Conservation (phyloP, 2,329 filamentous ascomycete species). For the Colletotrichum sp. region DNA sequence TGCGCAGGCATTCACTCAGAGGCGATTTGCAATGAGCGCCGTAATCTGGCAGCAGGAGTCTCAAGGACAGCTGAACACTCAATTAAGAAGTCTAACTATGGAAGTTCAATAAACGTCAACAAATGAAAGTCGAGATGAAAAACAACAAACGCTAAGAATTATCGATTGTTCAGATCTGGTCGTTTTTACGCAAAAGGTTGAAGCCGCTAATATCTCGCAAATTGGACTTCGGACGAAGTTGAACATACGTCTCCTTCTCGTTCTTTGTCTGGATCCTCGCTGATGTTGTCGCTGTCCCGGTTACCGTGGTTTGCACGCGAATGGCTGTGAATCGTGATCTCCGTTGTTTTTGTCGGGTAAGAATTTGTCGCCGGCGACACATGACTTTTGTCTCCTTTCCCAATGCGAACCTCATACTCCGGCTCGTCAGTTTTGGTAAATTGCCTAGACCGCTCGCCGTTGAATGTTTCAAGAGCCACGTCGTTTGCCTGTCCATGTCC, state of each 20-base stretch:
- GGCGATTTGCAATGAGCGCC: not conserved
- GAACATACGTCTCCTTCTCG: not conserved
- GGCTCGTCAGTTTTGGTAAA: not conserved
- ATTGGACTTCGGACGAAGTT: not conserved
- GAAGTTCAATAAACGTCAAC: not conserved
- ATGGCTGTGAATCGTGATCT: not conserved
- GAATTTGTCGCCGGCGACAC: not conserved
- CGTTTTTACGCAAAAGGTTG: not conserved
- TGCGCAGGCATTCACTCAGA: fast-evolving
- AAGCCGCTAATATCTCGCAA: conserved; percentile 3
- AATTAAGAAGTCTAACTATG: not conserved
- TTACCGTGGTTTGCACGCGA: not conserved
- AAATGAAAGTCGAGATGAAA: not conserved
- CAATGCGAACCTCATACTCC: not conserved
- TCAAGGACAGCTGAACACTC: not conserved
- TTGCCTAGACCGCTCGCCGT: not conserved
- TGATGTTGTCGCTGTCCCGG: not conserved
- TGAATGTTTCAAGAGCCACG: not conserved
- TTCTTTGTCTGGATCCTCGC: not conserved
- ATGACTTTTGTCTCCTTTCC: not conserved
- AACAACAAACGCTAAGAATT: not conserved
- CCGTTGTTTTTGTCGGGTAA: not conserved
- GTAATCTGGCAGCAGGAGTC: not conserved
- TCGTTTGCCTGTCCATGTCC: not conserved
- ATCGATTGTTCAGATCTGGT: not conserved